Conservation (phyloP, 345 rosid species). For the Pugionium cornutum region DNA sequence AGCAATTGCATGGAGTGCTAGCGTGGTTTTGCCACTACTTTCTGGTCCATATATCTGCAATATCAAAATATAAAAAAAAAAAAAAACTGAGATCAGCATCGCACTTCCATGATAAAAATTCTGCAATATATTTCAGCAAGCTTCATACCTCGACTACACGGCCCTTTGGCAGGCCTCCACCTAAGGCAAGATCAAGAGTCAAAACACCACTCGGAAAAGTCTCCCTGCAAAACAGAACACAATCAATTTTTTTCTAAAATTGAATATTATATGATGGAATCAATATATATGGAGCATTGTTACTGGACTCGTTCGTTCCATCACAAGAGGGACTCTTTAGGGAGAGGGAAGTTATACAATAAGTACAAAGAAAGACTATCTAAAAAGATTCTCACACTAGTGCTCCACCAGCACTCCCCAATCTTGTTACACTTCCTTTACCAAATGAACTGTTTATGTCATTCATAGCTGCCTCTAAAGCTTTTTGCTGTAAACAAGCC, state of each 20-base stretch:
- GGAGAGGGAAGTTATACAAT: neutral
- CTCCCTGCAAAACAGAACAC: constrained; percentile 50
- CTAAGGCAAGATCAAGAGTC: constrained; percentile 92
- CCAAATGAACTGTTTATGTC: constrained; percentile 90
- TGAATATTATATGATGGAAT: neutral
- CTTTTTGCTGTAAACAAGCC: constrained; percentile 69
- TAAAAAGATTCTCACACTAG: constrained; percentile 62
- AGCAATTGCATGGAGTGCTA: constrained; percentile 98
- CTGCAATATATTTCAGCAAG: neutral
- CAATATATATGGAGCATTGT: neutral
- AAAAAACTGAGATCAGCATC: neutral
- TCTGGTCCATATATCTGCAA: constrained; percentile 91
- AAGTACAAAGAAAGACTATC: constrained; percentile 1
- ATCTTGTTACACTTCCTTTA: constrained; percentile 91
- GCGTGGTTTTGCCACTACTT: constrained; percentile 93
- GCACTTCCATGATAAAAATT: neutral
- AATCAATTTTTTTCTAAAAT: neutral
- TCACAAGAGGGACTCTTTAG: too few species aligned
- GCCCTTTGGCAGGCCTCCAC: constrained; percentile 95
- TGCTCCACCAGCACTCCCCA: constrained; percentile 97
- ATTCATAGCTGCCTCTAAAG: constrained; percentile 91
- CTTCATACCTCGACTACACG: constrained; percentile 78
- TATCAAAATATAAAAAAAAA: neutral
- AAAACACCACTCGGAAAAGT: constrained; percentile 57
- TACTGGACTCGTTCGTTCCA: neutral